Evolutionary conservation across 1,284 basidiomycete genomes (phyloP).

Genomic region (Leccinum variabile): DNA sequence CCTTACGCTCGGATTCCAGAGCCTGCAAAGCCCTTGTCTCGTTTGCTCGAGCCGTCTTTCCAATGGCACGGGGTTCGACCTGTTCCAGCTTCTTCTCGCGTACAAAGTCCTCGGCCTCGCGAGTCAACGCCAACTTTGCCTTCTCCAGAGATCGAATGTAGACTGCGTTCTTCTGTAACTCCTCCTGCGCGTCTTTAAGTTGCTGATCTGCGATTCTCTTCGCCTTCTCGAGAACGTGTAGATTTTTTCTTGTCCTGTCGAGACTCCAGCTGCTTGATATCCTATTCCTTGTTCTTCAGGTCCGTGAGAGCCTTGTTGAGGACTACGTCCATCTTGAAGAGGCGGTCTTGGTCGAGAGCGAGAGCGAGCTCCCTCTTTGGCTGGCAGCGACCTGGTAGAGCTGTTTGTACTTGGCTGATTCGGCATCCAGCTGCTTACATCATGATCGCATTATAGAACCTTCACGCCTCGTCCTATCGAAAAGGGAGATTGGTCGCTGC

Average conservation of each 20-base stretch:
- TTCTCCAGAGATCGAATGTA: constrained; percentile 87
- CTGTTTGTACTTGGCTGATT: too few relatives aligned
- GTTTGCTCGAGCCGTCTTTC: constrained; percentile 60
- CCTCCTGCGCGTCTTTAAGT: constrained; percentile 77
- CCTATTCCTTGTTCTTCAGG: constrained; percentile 81
- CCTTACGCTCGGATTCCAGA: constrained; percentile 63
- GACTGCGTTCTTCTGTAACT: constrained; percentile 69
- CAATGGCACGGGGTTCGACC: constrained; percentile 62
- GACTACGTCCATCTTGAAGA: constrained; percentile 75
- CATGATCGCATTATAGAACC: too few relatives aligned
- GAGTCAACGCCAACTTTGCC: constrained; percentile 71
- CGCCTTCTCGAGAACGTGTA: constrained; percentile 95
- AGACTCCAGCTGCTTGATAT: constrained; percentile 81
- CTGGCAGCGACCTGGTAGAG: too few relatives aligned
- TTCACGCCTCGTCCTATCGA: too few relatives aligned
- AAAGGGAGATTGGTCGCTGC: too few relatives aligned
- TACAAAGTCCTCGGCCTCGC: constrained; percentile 84
- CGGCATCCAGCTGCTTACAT: too few relatives aligned
- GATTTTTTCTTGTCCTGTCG: constrained; percentile 88
- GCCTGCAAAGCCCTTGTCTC: constrained; percentile 61
- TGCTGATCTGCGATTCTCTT: constrained; percentile 95
- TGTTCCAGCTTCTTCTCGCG: constrained; percentile 78
- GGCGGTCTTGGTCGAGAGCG: constrained; percentile 66
- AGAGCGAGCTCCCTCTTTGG: background rate
- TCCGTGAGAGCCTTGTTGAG: constrained; percentile 79